Evolutionary conservation across 2,329 filamentous ascomycete species (phyloP), one percentile per base, ranked within the genome.

Genomic region (Chalaropsis ovoidea): DNA sequence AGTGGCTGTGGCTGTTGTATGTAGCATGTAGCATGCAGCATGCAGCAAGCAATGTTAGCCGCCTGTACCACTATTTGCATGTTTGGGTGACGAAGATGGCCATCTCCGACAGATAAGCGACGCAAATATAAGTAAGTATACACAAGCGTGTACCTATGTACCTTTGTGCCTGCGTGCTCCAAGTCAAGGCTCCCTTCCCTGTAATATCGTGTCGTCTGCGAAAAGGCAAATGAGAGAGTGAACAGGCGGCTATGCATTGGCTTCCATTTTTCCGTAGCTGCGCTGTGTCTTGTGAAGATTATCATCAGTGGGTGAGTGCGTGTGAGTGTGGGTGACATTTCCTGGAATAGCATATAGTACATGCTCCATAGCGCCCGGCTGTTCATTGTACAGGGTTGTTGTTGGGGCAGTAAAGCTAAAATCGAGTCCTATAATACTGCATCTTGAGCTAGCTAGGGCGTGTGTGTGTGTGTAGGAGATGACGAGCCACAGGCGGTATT

Each of bases 21-120:
- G 31, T 6, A 31, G 31, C 31, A 31, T 31, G 31, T 31, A 31
- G 31, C n/a, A n/a, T n/a, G n/a, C n/a, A n/a, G 31, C 31, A 2
- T 31, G 31, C 31, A 31, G 31, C 31, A 31, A 3, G 31, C 6
- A 31, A 6, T 35, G 52, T 15, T 56, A 56, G 52, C 52, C 52
- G 52, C 52, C 52, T 56, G 52, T 56, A 56, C 24, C 52, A 56
- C 52, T 49, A 24, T 24, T 56, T 56, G 52, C 15, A 15, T 31
- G 52, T 56, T 24, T 19, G n/a, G 22, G 13, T 11, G 4, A 56
- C 6, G 11, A 27, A 35, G 22, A 56, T 31, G 24, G 52, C 13
- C 7, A 56, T 56, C 17, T 56, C 24, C 52, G 27, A 5, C 11
- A 35, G 52, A 56, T 56, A 35, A 31, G 52, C 24, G 27, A n/a